Base-by-base conservation (phyloP, 768 basidiomycete genomes). In the Melanogaster broomeanus region DNA sequence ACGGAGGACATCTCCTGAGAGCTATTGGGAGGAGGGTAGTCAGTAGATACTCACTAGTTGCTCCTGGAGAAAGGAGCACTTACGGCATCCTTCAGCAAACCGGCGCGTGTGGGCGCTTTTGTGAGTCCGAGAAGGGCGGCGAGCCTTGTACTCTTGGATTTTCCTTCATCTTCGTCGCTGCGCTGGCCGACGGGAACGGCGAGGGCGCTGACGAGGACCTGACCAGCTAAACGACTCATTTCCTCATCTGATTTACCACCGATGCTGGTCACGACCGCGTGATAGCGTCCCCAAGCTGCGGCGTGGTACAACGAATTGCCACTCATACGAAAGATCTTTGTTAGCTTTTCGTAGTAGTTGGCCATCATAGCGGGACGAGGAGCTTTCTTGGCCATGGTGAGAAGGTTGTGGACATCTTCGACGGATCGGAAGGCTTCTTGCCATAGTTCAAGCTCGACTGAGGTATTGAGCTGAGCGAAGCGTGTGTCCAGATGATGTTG, bases 351-450 rank as follows among this genome's bases (percentile, higher is more conserved):
- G 73, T 98, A 98, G 74, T 98, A 98, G 70, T 91, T 93, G 52
- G 93, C 93, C 95, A 98, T 98, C 93, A 98, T 96, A 12, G 87
- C 80, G 0, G 93, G 92, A 30, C 93, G 86, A 2, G 93, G 92
- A 0, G 91, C 84, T 72, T 94, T 96, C 70, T 96, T 96, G 25
- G 90, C 88, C 82, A 93, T 86, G 11, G 87, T 90, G 58, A 99
- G 83, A 31, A 98, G 81, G 62, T 94, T 93, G 75, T 98, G 96
- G 34, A 98, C 90, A 69, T 99, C 96, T 70, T 99, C 96, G 53
- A 98, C 93, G 37, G 93, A 93, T 53, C 96, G 89, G 82, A 98
- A 99, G 10, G 93, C 96, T 64, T 98, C 96, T 65, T 98, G 95
- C 96, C 96, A 99, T 24, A 99, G 80, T 72, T 99, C 96, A 57